These are phyloP conservation scores for Pholiota conissans DNA, from an alignment of 768 basidiomycete genomes.

Conservation along the genomic window DNA sequence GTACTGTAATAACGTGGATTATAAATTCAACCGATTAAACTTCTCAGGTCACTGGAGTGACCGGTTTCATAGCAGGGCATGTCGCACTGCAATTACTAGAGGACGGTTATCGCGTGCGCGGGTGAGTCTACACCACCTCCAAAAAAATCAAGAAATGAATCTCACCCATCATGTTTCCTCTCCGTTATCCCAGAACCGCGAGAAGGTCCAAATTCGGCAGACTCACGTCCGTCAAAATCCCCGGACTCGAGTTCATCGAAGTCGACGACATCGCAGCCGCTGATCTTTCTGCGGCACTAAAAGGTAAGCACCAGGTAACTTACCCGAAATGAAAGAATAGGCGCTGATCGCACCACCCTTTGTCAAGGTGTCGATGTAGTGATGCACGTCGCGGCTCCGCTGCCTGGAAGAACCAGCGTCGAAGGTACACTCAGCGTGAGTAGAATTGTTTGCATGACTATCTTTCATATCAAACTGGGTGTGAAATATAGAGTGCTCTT, in stretches of 20 bases:
- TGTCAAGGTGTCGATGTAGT: conserved; percentile 32
- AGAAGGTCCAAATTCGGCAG: conserved; percentile 27
- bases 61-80: conserved; percentile 38
- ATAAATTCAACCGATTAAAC: neutral
- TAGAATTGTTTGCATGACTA: neutral
- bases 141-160: neutral
- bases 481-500: conserved; percentile 29
- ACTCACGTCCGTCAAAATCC: conserved; percentile 6
- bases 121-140: conserved; percentile 23
- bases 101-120: conserved; percentile 35
- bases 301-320: conserved; percentile 22
- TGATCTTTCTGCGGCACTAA: conserved; percentile 47
- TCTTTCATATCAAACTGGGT: neutral
- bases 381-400: conserved; percentile 38
- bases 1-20: neutral
- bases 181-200: conserved; percentile 20
- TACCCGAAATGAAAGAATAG: neutral
- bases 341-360: neutral
- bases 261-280: conserved; percentile 28
- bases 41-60: conserved; percentile 35
- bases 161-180: neutral
- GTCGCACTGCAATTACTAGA: conserved; percentile 29
- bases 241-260: conserved; percentile 24
- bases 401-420: conserved; percentile 5
- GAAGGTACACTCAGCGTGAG: conserved; percentile 2